phyloP scores from a whole-genome alignment of 78 protist genomes.

The Pigoraptor vietnamica region DNA sequence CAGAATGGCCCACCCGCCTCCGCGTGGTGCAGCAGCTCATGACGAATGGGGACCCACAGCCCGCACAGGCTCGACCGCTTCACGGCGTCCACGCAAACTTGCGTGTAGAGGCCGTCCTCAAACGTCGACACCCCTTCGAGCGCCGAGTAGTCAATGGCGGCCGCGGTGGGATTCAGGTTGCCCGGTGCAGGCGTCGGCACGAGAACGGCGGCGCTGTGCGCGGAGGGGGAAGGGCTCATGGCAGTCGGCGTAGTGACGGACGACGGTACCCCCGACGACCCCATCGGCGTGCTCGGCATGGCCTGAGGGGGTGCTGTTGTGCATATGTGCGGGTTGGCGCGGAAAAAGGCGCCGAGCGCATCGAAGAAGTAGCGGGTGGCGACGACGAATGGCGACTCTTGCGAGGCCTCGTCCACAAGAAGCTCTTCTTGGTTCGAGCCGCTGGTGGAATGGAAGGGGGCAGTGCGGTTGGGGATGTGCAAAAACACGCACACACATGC shows the following conservation, averaged over 20 bases:
- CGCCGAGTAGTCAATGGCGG: neutral
- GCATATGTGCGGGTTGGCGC: neutral
- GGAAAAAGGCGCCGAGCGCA: neutral
- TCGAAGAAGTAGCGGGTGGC: neutral
- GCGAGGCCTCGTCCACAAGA: neutral
- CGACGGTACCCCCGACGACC: neutral
- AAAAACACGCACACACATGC: neutral
- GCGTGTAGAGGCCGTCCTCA: constrained; percentile 38
- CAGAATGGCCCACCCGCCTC: neutral
- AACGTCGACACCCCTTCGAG: constrained; percentile 26
- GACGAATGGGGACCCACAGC: neutral
- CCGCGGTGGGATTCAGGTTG: neutral
- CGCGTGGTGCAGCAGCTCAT: neutral
- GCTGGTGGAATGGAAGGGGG: neutral
- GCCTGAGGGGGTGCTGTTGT: neutral
- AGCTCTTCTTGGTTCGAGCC: neutral
- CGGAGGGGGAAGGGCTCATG: no score
- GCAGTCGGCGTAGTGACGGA: neutral
- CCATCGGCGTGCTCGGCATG: no score
- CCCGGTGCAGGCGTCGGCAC: neutral
- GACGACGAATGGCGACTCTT: neutral
- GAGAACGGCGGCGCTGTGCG: no score
- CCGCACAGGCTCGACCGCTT: neutral
- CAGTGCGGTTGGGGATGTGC: neutral
- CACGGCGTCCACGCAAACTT: neutral